Evolutionary conservation across 495 filamentous ascomycete species (phyloP).

Genomic region (Cudoniella acicularis): DNA sequence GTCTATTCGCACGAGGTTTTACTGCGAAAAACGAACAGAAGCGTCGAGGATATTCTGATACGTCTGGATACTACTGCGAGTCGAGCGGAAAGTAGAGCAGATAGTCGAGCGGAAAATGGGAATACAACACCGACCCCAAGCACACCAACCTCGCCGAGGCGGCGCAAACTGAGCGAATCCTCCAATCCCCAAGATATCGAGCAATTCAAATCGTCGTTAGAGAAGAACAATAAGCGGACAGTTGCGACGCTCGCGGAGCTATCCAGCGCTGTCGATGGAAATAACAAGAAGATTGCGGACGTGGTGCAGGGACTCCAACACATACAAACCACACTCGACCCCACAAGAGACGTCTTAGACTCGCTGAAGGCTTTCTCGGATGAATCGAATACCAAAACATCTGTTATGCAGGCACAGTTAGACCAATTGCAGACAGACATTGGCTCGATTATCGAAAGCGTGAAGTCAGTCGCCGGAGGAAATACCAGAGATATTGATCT

Average conservation of each 20-base stretch:
- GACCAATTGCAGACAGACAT: constrained; percentile 24
- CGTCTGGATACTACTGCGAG: constrained; percentile 15
- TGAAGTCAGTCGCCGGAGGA: constrained; percentile 13
- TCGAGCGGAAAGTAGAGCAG: neutral
- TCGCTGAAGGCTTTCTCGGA: constrained; percentile 13
- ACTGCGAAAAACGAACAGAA: constrained; percentile 22
- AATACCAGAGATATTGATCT: constrained; percentile 14
- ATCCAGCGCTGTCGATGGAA: constrained; percentile 17
- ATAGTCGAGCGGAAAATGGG: neutral
- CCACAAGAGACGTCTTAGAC: constrained; percentile 11
- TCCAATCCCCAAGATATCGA: constrained; percentile 2
- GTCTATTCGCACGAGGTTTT: constrained; percentile 26
- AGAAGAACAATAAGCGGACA: constrained; percentile 16
- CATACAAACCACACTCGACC: constrained; percentile 10
- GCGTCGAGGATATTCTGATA: constrained; percentile 22
- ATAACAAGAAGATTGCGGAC: constrained; percentile 17
- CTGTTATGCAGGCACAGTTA: constrained; percentile 23
- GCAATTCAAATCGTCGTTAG: constrained; percentile 12
- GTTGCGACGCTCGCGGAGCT: constrained; percentile 16
- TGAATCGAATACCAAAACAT: constrained; percentile 15
- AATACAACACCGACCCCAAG: neutral
- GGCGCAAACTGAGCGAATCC: neutral
- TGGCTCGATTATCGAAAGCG: constrained; percentile 11
- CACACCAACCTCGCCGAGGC: neutral
- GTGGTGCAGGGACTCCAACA: constrained; percentile 10